Base-by-base conservation (phyloP, 2,329 filamentous ascomycete species). In the Dactylonectria macrodidyma region DNA sequence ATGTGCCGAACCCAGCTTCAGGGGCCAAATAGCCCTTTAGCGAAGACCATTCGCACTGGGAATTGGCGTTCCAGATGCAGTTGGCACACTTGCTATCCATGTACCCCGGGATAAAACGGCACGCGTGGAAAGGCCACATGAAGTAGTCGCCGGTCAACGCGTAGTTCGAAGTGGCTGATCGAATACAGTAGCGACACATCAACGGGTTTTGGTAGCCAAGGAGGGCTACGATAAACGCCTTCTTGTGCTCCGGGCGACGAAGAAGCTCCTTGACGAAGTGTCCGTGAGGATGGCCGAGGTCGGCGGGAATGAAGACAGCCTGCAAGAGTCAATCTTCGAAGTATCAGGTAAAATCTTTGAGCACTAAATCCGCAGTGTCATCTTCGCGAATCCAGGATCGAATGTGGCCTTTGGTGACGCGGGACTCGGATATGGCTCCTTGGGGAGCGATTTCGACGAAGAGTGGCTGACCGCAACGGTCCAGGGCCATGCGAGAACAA, bases 361-460 rank as follows among this genome's bases (percentile, higher is more conserved):
- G 22, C 30, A 16, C 36, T 6, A 8, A 24, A 38, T 36, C 50
- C 19, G 19, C 12, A 14, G 12, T 38, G 50, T 52, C 50, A 11
- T 30, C 51, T n/a, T 11, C 33, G 41, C 16, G 41, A 46, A 16
- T 11, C 41, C 41, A 16, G 16, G 16, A 46, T 46, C 41, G 12
- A 7, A 16, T 7, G 16, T 46, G 41, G 44, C 44, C 26, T n/a
- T 38, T 38, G 12, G 19, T 5, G 44, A 56, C 16, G 14, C 22
- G n/a, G 26, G 26, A 30, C 26, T 30, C 26, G 26, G 26, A 30
- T 30, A 30, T 30, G 26, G 26, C 26, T 30, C 47, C n/a, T 26
- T 54, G 46, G 5, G 12, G 54, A 30, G 56, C 62, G 33, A 64
- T 26, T 14, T 64, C 62, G 8, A 64, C 62, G n/a, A 52, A 59